These are phyloP conservation scores for Botryotinia narcissicola DNA, from an alignment of 2,329 filamentous ascomycete genomes.

Conservation along the genomic window DNA sequence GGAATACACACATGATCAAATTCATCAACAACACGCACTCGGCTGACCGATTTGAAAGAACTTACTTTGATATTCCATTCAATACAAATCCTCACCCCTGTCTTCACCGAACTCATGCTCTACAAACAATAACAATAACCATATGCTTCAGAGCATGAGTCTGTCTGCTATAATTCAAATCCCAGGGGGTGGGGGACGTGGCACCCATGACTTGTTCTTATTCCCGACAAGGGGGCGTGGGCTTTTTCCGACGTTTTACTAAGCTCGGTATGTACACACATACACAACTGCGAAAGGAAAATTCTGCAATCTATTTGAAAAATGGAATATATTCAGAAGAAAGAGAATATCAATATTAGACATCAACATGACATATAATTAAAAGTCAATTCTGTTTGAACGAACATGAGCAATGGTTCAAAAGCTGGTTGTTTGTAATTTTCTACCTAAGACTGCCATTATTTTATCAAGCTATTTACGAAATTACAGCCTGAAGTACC, in stretches of 20 bases:
- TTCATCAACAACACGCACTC: background rate
- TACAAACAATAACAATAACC: background rate
- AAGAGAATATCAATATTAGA: background rate
- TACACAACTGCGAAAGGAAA: background rate
- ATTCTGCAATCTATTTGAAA: background rate
- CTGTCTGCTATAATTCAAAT: background rate
- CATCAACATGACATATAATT: background rate
- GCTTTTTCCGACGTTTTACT: background rate
- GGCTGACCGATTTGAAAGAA: background rate
- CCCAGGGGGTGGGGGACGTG: background rate
- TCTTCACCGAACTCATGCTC: background rate
- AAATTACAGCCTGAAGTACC: background rate
- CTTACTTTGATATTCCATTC: background rate
- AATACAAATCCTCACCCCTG: background rate
- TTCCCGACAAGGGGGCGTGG: background rate
- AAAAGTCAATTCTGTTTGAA: no score
- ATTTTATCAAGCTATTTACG: background rate
- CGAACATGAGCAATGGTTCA: background rate
- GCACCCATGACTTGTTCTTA: background rate
- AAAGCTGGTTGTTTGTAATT: background rate
- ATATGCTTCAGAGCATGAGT: background rate
- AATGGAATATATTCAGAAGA: background rate
- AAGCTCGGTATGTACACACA: background rate
- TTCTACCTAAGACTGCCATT: background rate
- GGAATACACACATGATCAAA: background rate